Conservation (phyloP, 306 rosid genomes). For the Trifolium dubium region DNA sequence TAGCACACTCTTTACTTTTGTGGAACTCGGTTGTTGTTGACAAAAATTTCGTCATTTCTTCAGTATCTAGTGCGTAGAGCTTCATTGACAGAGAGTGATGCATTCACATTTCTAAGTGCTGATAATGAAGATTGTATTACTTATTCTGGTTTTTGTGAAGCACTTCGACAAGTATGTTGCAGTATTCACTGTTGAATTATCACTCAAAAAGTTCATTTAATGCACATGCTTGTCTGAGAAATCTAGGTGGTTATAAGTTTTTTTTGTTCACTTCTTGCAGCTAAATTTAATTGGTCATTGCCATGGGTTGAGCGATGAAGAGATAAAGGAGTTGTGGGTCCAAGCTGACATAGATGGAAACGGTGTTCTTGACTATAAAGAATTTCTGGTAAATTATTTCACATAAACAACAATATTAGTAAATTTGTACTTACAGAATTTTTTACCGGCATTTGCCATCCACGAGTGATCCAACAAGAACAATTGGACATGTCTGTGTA, state of each 20-base stretch:
- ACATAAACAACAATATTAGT: not conserved
- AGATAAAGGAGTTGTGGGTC: constrained; percentile 72
- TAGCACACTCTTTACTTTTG: constrained; percentile 23
- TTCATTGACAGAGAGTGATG: constrained; percentile 65
- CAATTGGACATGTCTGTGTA: not conserved
- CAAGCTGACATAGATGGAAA: constrained; percentile 72
- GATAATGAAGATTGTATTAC: constrained; percentile 71
- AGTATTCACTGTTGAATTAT: constrained; percentile 11
- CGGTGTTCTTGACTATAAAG: constrained; percentile 64
- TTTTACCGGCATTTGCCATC: not conserved
- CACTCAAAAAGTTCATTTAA: not conserved
- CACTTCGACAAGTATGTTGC: constrained; percentile 64
- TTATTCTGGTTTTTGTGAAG: constrained; percentile 73
- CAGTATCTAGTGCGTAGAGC: constrained; percentile 70
- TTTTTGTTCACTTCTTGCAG: constrained; percentile 47
- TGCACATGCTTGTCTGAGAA: constrained; percentile 12
- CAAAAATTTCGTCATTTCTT: constrained; percentile 47
- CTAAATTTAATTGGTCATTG: constrained; percentile 72
- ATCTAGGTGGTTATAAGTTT: constrained; percentile 14
- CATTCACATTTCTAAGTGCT: constrained; percentile 74
- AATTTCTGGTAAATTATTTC: constrained; percentile 63
- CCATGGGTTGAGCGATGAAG: constrained; percentile 67
- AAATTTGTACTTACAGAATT: too few species aligned
- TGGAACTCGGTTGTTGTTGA: constrained; percentile 36
- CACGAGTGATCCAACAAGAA: not conserved